These are phyloP conservation scores for Cydonia oblonga DNA, from an alignment of 331 rosid genomes.

Conservation along the genomic window DNA sequence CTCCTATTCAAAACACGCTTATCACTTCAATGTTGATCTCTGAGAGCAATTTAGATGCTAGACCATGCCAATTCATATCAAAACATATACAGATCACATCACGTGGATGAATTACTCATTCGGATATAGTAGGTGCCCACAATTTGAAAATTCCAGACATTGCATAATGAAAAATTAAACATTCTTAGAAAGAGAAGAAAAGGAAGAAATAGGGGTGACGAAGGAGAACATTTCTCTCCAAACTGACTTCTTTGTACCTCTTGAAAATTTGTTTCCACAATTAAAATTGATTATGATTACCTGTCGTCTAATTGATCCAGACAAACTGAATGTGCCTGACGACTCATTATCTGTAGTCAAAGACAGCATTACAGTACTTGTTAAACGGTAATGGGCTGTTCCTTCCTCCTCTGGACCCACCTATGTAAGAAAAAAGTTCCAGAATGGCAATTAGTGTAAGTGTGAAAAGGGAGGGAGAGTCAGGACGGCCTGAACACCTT, in stretches of 20 bases:
- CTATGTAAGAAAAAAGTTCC: constrained; percentile 24
- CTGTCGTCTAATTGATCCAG: constrained; percentile 93
- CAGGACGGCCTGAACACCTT: neutral
- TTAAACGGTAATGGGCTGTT: constrained; percentile 59
- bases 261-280: neutral
- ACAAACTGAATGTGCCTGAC: constrained; percentile 80
- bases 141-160: neutral
- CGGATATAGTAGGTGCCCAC: neutral
- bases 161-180: neutral
- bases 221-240: neutral
- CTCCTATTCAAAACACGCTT: neutral
- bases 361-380: constrained; percentile 90
- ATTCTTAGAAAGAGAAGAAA: neutral
- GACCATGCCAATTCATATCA: neutral
- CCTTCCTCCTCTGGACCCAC: constrained; percentile 90
- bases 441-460: neutral
- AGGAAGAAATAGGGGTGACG: neutral
- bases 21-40: neutral
- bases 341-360: constrained; percentile 71
- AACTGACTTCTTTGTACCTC: neutral
- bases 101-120: neutral
- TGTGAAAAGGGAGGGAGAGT: neutral
- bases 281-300: constrained; percentile 24
- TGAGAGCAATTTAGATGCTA: neutral
- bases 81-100: neutral